These are phyloP conservation scores for Chrysoporthe cubensis DNA, from an alignment of 2,329 filamentous ascomycete genomes.

Conservation along the genomic window DNA sequence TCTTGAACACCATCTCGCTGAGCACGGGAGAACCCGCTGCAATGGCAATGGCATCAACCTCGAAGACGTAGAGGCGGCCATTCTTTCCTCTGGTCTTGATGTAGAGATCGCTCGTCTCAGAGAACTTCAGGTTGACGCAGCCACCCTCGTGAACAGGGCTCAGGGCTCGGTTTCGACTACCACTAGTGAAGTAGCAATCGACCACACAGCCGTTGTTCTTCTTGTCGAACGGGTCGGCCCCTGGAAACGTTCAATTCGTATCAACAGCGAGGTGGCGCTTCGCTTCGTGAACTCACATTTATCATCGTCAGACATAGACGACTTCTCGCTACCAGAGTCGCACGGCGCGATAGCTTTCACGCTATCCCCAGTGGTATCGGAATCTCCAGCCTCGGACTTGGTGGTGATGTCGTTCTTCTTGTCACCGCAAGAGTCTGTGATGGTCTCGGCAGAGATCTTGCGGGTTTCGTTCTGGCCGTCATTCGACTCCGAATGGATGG, in stretches of 20 bases:
- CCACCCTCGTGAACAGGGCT: constrained; percentile 19
- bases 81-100: constrained; percentile 19
- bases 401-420: not conserved
- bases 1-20: constrained; percentile 25
- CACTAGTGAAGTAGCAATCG: constrained; percentile 24
- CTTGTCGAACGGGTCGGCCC: constrained; percentile 19
- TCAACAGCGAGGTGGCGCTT: not conserved
- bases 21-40: constrained; percentile 24
- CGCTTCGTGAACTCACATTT: constrained; percentile 6
- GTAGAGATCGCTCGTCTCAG: constrained; percentile 24
- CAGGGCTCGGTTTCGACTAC: constrained; percentile 5
- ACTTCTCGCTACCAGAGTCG: not conserved
- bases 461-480: not conserved
- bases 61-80: constrained; percentile 22
- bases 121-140: constrained; percentile 20
- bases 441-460: not conserved
- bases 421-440: not conserved
- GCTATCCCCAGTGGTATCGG: not conserved
- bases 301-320: not conserved
- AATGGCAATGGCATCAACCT: constrained; percentile 23
- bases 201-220: constrained; percentile 19
- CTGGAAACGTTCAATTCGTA: not conserved
- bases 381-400: not conserved
- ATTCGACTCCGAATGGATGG: not conserved
- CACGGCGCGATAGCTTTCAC: not conserved